A percentile compares a stretch with the other conserved stretches of the same genome.
Conservation (phyloP, 2,329 filamentous ascomycete species). For the Fusarium camptoceras region DNA sequence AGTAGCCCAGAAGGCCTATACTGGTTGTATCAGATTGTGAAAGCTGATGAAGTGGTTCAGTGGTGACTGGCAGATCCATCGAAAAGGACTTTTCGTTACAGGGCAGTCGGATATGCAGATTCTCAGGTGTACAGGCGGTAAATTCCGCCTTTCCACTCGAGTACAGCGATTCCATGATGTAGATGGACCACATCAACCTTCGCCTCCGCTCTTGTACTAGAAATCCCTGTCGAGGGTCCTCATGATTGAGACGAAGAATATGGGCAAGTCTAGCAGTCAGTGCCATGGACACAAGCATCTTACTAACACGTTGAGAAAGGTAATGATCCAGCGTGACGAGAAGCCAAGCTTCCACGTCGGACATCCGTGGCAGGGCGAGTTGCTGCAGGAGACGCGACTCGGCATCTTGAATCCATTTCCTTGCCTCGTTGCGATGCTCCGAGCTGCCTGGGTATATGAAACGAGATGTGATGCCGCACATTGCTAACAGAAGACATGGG, state of each 20-base stretch:
- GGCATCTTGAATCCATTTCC: conserved; percentile 31
- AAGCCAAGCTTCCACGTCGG: conserved; percentile 40
- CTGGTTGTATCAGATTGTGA: not conserved
- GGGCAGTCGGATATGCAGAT: conserved; percentile 6
- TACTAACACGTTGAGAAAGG: conserved; percentile 35
- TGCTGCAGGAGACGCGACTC: conserved; percentile 30
- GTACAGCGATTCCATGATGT: conserved; percentile 24
- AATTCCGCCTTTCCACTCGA: conserved; percentile 28
- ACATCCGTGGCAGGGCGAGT: conserved; percentile 26
- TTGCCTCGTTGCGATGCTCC: not conserved
- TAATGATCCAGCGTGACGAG: conserved; percentile 38
- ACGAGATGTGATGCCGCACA: conserved; percentile 18
- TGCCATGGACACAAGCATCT: conserved; percentile 39
- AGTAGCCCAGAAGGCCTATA: conserved; percentile 19
- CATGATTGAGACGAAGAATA: conserved; percentile 40
- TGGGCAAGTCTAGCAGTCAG: conserved; percentile 30
- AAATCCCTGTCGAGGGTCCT: conserved; percentile 28
- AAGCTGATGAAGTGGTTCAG: not conserved
- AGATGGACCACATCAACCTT: conserved; percentile 43
- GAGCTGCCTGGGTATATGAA: conserved; percentile 6
- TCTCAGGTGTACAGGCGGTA: conserved; percentile 10
- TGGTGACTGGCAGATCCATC: conserved; percentile 7
- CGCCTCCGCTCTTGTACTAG: conserved; percentile 31
- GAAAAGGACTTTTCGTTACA: conserved; percentile 22
- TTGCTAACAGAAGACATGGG: conserved; percentile 2